These are phyloP conservation scores for Phytopythium cucurbitacearum DNA, from an alignment of 352 stramenopile genomes.

Conservation along the genomic window DNA sequence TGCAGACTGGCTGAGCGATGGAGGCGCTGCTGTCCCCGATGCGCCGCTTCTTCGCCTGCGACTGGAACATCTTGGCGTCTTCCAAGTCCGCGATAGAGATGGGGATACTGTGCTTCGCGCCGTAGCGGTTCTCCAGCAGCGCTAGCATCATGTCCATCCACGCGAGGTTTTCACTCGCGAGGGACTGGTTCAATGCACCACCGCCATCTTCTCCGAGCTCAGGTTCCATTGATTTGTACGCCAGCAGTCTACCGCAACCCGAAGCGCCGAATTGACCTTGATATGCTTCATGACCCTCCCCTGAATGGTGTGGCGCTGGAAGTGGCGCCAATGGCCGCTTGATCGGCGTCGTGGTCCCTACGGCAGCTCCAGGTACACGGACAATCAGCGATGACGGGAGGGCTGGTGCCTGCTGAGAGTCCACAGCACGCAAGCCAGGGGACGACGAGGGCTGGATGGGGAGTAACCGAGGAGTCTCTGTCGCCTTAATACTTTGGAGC, in stretches of 20 bases:
- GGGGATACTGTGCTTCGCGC: constrained; percentile 16
- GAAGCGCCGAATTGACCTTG: too few species aligned
- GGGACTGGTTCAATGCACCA: constrained; percentile 2
- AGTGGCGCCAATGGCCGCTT: too few species aligned
- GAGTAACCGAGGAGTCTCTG: too few species aligned
- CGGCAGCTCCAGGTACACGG: too few species aligned
- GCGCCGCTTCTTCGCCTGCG: constrained; percentile 17
- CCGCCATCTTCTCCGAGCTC: not conserved
- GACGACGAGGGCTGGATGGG: too few species aligned
- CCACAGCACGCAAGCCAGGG: too few species aligned
- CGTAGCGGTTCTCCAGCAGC: constrained; percentile 66
- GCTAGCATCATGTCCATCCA: constrained; percentile 85
- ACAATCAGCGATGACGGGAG: too few species aligned
- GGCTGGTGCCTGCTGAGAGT: too few species aligned
- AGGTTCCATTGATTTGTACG: not conserved
- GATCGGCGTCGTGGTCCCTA: too few species aligned
- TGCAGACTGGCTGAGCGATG: not conserved
- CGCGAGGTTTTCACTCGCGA: constrained; percentile 59
- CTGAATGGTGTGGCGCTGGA: not conserved
- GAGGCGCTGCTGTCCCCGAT: constrained; percentile 9
- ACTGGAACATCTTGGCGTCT: constrained; percentile 29
- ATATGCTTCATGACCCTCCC: too few species aligned
- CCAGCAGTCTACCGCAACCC: too few species aligned
- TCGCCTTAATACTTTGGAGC: constrained; percentile 17
- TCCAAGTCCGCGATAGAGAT: constrained; percentile 41